Base-by-base conservation (phyloP, 208 protist genomes). In the Trypanosoma platydactyli region DNA sequence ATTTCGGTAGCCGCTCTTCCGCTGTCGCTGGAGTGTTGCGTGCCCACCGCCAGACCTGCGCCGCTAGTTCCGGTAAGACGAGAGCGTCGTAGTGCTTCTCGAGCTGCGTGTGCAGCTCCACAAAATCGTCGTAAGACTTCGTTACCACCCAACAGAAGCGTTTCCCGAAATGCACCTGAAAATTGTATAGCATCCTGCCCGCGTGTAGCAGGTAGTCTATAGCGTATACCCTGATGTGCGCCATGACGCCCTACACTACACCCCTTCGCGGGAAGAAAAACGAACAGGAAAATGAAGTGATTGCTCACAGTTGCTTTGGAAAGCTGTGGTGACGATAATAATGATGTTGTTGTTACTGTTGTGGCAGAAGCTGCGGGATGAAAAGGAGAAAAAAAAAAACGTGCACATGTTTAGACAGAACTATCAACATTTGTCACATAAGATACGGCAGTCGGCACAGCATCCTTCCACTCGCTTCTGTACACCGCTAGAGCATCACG, bases 111-210 rank as follows among this genome's bases (percentile, higher is more conserved):
- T 72, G 57, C 20, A 72, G 44, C 3, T 54, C 22, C n/a, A 54
- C 56, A 54, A 72, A 72, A 5, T 64, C 22, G 1, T 72, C 66
- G 35, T 66, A 72, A 9, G 56, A 61, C 40, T 57, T 64, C 16
- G 40, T 59, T 27, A 72, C 29, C 44, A 72, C 59, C 66, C 66
- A 72, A 40, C 13, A 7, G 18, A 2, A 27, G 20, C 33, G 15
- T 1, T 22, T 27, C 12, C 66, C 66, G 35, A 72, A 64, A 51
- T 41, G 38, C 5, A 72, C 66, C 29, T 45, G 57, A 52, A 72
- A 65, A 15, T 72, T 60, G 52, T 66, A 72, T 5, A 51, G n/a
- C 46, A 64, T 40, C 18, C 4, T 60, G 25, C 66, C 66, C 30
- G 64, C 44, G 35, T 69, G 53, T 12, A 45, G 51, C 22, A 62